A percentile compares a stretch with the other conserved stretches of the same genome.
phyloP scores from a whole-genome alignment of 1,284 basidiomycete species.

The Tilletia setariae region DNA sequence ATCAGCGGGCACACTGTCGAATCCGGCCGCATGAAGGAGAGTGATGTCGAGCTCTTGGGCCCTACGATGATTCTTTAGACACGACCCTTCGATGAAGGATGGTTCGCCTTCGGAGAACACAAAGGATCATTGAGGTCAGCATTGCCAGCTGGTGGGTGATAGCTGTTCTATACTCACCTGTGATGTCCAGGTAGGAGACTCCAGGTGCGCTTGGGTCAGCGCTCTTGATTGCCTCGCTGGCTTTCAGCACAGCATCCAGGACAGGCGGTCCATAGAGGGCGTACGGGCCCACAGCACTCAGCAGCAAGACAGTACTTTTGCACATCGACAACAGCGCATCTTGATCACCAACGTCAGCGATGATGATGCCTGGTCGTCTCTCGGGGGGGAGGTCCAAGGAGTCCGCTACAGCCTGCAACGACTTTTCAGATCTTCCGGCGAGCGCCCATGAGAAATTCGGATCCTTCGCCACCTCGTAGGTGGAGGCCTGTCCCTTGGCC shows the following conservation, averaged over 20 bases:
- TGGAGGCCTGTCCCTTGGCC: neutral
- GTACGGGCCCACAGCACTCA: neutral
- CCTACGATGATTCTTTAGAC: neutral
- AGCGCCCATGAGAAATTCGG: constrained; percentile 1
- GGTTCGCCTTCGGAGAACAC: neutral
- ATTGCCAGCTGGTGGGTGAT: neutral
- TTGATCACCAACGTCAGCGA: neutral
- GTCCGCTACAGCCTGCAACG: neutral
- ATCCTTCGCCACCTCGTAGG: constrained; percentile 5
- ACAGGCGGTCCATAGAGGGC: constrained; percentile 2
- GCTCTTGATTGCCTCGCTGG: neutral
- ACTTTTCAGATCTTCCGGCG: neutral
- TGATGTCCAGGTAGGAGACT: constrained; percentile 6
- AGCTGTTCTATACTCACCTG: neutral
- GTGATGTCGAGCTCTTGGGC: constrained; percentile 13
- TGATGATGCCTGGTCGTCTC: neutral
- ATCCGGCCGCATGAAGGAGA: neutral
- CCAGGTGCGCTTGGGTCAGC: neutral
- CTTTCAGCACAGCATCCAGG: neutral
- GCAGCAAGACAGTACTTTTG: neutral
- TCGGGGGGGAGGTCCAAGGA: constrained; percentile 1
- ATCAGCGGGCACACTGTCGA: constrained; percentile 7
- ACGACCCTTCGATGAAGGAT: neutral
- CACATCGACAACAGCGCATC: neutral
- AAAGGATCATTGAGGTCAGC: neutral